These are phyloP conservation scores for Neopestalotiopsis sp. DNA, from an alignment of 2,329 filamentous ascomycete species.

Conservation along the genomic window DNA sequence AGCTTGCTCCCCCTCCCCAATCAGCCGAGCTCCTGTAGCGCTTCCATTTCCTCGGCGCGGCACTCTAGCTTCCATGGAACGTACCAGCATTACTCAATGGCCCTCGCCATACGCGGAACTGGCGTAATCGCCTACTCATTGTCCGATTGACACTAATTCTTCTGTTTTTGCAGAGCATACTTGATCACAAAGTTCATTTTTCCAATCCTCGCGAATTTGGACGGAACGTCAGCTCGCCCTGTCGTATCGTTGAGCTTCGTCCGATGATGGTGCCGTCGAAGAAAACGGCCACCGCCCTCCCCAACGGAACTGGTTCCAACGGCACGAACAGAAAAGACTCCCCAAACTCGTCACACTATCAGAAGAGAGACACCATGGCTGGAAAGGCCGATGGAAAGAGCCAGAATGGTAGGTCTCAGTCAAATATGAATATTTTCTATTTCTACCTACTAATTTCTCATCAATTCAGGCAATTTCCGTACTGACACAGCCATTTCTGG, in stretches of 20 bases:
- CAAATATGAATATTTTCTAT: background rate
- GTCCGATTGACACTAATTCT: conserved; percentile 4
- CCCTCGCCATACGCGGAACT: background rate
- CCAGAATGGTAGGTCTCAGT: conserved; percentile 41
- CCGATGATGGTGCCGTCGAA: conserved; percentile 42
- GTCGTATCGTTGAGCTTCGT: conserved; percentile 26
- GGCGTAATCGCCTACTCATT: background rate
- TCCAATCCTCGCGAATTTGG: conserved; percentile 13
- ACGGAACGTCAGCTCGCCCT: conserved; percentile 6
- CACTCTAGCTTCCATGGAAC: background rate
- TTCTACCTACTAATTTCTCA: conserved; percentile 4
- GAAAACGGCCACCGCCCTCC: conserved; percentile 33
- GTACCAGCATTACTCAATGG: background rate
- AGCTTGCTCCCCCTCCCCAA: background rate
- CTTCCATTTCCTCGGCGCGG: background rate
- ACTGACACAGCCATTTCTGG: conserved; percentile 91
- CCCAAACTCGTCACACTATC: conserved; percentile 33
- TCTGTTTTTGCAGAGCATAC: background rate
- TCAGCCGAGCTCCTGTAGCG: background rate
- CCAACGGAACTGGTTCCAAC: conserved; percentile 30
- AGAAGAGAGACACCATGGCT: conserved; percentile 37
- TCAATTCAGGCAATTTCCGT: conserved; percentile 72
- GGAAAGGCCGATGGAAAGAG: conserved; percentile 24
- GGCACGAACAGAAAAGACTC: conserved; percentile 34
- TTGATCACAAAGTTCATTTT: background rate